These are phyloP conservation scores for Brasenia schreberi DNA, from an alignment of 164 flowering plant genomes.

Conservation along the genomic window DNA sequence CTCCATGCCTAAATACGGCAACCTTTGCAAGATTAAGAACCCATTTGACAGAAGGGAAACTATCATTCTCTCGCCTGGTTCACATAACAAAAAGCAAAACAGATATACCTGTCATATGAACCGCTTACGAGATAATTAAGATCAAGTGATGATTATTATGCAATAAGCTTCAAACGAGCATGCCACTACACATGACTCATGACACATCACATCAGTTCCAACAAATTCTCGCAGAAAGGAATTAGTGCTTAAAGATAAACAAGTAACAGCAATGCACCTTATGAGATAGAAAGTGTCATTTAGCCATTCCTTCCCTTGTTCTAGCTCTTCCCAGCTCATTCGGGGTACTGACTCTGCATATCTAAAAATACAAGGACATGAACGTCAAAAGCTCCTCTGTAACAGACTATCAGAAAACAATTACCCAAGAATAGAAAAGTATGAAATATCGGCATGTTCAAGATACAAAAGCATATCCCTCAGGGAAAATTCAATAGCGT, in stretches of 20 bases:
- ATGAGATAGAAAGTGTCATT: constrained; percentile 69
- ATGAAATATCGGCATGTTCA: too few relatives aligned
- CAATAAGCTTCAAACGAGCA: constrained; percentile 1
- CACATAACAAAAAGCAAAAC: constrained; percentile 4
- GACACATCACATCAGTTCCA: too few relatives aligned
- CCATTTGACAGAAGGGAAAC: constrained; percentile 85
- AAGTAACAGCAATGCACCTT: constrained; percentile 30
- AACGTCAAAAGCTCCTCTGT: too few relatives aligned
- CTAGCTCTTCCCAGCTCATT: constrained; percentile 65
- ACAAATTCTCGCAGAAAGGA: too few relatives aligned
- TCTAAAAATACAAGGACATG: constrained; percentile 15
- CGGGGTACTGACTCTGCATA: constrained; percentile 55
- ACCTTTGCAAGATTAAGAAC: constrained; percentile 83
- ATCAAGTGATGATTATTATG: too few relatives aligned
- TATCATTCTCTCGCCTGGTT: constrained; percentile 80
- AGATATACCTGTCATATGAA: neutral
- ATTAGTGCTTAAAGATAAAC: too few relatives aligned
- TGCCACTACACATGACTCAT: too few relatives aligned
- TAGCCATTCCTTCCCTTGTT: constrained; percentile 85
- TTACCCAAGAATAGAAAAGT: too few relatives aligned
- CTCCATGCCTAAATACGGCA: constrained; percentile 86
- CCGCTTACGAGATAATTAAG: too few relatives aligned
- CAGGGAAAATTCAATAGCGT: too few relatives aligned
- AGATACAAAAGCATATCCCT: too few relatives aligned
- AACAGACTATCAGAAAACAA: too few relatives aligned